These are phyloP conservation scores for Pseudopithomyces chartarum DNA, from an alignment of 2,329 filamentous ascomycete species.

Conservation along the genomic window DNA sequence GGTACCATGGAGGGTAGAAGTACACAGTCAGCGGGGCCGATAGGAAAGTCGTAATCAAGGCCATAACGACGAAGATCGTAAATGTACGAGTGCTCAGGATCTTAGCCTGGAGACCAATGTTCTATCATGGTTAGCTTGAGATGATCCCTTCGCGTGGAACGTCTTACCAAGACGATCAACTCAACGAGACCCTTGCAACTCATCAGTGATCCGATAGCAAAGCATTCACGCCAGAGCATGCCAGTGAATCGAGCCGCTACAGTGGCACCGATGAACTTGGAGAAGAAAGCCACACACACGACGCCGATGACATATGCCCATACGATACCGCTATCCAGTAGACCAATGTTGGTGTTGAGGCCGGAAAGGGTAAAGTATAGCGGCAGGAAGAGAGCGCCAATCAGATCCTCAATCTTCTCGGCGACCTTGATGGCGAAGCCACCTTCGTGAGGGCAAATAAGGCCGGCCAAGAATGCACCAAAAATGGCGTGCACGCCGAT, in stretches of 20 bases:
- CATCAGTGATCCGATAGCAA: slow-evolving; percentile 89
- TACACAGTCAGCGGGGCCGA: slow-evolving; percentile 77
- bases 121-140: slow-evolving; percentile 50
- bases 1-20: slow-evolving; percentile 79
- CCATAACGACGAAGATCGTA: slow-evolving; percentile 95
- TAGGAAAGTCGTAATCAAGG: slow-evolving; percentile 80
- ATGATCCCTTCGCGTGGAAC: not conserved
- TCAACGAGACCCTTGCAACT: slow-evolving; percentile 96
- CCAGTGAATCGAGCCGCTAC: slow-evolving; percentile 76
- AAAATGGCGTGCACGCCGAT: slow-evolving; percentile 96
- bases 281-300: slow-evolving; percentile 78
- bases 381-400: slow-evolving; percentile 81
- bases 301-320: slow-evolving; percentile 92
- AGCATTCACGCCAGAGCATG: slow-evolving; percentile 86
- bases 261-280: slow-evolving; percentile 83
- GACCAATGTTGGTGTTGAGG: slow-evolving; percentile 82
- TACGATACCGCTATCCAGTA: slow-evolving; percentile 78
- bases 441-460: slow-evolving; percentile 88
- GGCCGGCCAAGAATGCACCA: slow-evolving; percentile 84
- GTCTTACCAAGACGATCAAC: slow-evolving; percentile 82
- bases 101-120: slow-evolving; percentile 81
- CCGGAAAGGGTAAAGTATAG: slow-evolving; percentile 94
- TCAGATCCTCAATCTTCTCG: slow-evolving; percentile 92
- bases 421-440: slow-evolving; percentile 90
- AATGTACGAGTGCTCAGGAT: slow-evolving; percentile 83